Percentiles rank a stretch among this genome's conserved stretches.
phyloP scores from a whole-genome alignment of 768 basidiomycete species.

The Russula griseocarnosa region DNA sequence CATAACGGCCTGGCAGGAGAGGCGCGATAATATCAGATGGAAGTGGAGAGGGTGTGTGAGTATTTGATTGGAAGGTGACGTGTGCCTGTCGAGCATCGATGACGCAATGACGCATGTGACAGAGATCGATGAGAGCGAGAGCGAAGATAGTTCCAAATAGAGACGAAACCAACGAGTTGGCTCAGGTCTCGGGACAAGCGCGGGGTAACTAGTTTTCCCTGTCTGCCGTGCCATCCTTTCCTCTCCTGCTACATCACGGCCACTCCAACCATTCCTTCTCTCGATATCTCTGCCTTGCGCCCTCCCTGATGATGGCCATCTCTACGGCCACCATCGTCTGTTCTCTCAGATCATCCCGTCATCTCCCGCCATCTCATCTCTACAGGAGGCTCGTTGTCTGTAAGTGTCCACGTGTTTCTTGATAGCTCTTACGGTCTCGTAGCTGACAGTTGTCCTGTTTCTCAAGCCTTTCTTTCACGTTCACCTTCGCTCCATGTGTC shows the following conservation, averaged over 20 bases:
- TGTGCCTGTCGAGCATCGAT: not conserved
- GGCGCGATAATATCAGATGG: not conserved
- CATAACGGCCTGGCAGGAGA: not conserved
- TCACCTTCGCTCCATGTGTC: slow-evolving; percentile 12
- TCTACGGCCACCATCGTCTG: slow-evolving; percentile 15
- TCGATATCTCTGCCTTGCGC: not conserved
- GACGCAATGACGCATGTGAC: slow-evolving; percentile 8
- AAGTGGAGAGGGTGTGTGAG: not conserved
- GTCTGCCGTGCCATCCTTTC: not conserved
- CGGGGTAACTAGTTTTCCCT: slow-evolving; percentile 2
- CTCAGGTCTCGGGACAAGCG: slow-evolving; percentile 21
- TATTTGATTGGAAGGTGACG: slow-evolving; percentile 9
- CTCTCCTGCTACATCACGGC: slow-evolving; percentile 12
- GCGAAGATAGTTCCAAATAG: not conserved
- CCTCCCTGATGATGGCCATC: slow-evolving; percentile 24
- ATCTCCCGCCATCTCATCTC: slow-evolving; percentile 10
- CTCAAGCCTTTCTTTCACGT: slow-evolving; percentile 11
- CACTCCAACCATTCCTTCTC: not conserved
- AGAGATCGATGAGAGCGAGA: slow-evolving; percentile 19
- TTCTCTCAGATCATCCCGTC: slow-evolving; percentile 7
- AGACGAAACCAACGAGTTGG: not conserved
- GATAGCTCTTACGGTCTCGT: not conserved
- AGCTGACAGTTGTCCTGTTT: not conserved
- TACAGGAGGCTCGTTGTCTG: slow-evolving; percentile 3
- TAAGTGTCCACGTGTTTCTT: not conserved